These are phyloP conservation scores for Entomophthora muscae DNA, from an alignment of 371 early-diverging fungal genomes.

Conservation along the genomic window DNA sequence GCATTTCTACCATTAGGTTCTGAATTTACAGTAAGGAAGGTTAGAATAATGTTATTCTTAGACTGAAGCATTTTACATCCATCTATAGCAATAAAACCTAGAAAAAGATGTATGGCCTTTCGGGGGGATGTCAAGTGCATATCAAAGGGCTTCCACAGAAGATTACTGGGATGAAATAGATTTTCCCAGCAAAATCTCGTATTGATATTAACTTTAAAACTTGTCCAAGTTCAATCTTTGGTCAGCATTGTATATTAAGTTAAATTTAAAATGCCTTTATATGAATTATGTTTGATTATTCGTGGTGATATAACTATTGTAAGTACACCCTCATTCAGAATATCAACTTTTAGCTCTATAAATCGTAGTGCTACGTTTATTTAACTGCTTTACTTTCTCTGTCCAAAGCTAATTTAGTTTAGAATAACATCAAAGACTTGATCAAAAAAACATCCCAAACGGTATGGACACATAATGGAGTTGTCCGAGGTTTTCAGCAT, in stretches of 20 bases:
- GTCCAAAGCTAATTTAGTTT: too few relatives aligned
- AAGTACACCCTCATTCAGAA: too few relatives aligned
- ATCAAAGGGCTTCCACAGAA: too few relatives aligned
- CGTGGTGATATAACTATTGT: background rate
- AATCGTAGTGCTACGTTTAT: background rate
- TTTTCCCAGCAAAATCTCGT: too few relatives aligned
- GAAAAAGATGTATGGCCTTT: too few relatives aligned
- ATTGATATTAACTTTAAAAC: background rate
- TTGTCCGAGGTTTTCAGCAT: background rate
- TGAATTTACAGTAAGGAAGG: too few relatives aligned
- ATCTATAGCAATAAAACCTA: too few relatives aligned
- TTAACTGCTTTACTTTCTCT: background rate
- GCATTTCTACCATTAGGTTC: too few relatives aligned
- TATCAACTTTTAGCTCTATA: background rate
- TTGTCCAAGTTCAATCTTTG: background rate
- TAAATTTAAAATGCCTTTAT: constrained; percentile 5
- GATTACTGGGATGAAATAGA: too few relatives aligned
- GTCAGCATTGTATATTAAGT: background rate
- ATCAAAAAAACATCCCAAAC: background rate
- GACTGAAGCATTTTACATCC: too few relatives aligned
- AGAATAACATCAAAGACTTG: constrained; percentile 4
- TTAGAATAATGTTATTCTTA: too few relatives aligned
- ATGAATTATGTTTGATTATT: constrained; percentile 5
- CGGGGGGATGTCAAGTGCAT: too few relatives aligned
- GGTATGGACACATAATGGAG: constrained; percentile 3